Conservation (phyloP, 2,329 filamentous ascomycete genomes). For the Orbilia ellipsospora region DNA sequence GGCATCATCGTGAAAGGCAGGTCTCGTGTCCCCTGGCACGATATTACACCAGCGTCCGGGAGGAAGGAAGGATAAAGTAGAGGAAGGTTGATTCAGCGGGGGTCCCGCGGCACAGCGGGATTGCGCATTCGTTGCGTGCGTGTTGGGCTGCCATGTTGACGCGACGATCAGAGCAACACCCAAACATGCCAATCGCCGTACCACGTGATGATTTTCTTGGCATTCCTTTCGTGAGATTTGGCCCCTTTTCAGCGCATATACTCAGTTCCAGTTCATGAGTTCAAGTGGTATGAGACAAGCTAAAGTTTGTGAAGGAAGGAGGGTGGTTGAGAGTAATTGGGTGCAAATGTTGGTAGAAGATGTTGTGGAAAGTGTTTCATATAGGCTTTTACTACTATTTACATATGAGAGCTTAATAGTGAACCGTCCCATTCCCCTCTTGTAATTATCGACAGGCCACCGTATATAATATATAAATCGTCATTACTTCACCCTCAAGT, state of each 20-base stretch:
- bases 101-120: conserved; percentile 44
- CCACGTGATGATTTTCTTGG: conserved; percentile 17
- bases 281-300: too few relatives aligned
- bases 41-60: too few relatives aligned
- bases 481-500: too few relatives aligned
- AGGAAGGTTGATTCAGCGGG: conserved; percentile 16
- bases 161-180: conserved; percentile 25
- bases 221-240: background rate
- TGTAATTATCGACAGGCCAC: too few relatives aligned
- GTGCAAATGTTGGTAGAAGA: too few relatives aligned
- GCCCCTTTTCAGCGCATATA: background rate
- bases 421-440: too few relatives aligned
- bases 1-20: background rate
- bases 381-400: too few relatives aligned
- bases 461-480: too few relatives aligned
- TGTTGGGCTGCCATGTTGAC: conserved; percentile 23
- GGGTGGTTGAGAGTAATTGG: too few relatives aligned
- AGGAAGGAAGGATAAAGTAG: background rate
- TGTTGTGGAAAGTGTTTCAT: too few relatives aligned
- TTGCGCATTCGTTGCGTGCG: conserved; percentile 39
- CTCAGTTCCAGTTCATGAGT: background rate
- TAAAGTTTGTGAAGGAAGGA: too few relatives aligned
- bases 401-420: too few relatives aligned
- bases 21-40: background rate
- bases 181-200: conserved; percentile 17